phyloP scores from a whole-genome alignment of 2,329 filamentous ascomycete species.

The Colletotrichum paranaense region DNA sequence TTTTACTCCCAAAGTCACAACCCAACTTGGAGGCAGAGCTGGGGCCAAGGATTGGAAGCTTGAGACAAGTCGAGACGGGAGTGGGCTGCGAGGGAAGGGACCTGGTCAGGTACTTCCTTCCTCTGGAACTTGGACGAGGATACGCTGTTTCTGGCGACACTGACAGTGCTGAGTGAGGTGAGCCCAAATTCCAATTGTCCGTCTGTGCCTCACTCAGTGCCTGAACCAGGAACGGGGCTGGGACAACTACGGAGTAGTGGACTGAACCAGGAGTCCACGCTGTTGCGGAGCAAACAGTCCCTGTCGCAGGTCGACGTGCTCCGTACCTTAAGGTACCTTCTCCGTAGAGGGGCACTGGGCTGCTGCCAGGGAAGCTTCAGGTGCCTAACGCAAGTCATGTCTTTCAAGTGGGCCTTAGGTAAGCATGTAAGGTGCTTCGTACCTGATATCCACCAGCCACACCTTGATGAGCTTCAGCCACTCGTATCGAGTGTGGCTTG shows the following conservation, averaged over 20 bases:
- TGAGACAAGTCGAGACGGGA: slow-evolving; percentile 27
- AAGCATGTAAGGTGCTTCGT: not conserved
- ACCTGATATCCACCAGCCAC: slow-evolving; percentile 3
- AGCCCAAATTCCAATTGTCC: slow-evolving; percentile 1
- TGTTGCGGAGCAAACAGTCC: slow-evolving; percentile 29
- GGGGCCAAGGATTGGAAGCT: slow-evolving; percentile 18
- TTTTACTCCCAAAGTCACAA: not conserved
- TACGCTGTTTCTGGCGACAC: no score
- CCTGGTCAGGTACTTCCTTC: not conserved
- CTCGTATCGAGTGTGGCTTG: not conserved
- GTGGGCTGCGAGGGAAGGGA: slow-evolving; percentile 8
- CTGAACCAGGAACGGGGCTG: not conserved
- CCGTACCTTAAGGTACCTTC: not conserved
- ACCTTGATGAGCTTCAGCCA: not conserved
- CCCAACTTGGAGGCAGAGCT: slow-evolving; percentile 7
- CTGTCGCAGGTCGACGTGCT: slow-evolving; percentile 20
- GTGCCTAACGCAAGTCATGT: slow-evolving; percentile 10
- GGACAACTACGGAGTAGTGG: not conserved
- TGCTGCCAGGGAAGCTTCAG: slow-evolving; percentile 12
- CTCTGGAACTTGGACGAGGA: no score
- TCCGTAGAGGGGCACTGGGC: not conserved
- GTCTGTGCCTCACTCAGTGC: slow-evolving; percentile 22
- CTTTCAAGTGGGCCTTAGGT: not conserved
- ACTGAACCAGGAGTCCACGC: slow-evolving; percentile 17
- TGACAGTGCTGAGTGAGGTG: no score